These are phyloP conservation scores for Furcasterigmium furcatum DNA, from an alignment of 2,329 filamentous ascomycete species.

Conservation along the genomic window DNA sequence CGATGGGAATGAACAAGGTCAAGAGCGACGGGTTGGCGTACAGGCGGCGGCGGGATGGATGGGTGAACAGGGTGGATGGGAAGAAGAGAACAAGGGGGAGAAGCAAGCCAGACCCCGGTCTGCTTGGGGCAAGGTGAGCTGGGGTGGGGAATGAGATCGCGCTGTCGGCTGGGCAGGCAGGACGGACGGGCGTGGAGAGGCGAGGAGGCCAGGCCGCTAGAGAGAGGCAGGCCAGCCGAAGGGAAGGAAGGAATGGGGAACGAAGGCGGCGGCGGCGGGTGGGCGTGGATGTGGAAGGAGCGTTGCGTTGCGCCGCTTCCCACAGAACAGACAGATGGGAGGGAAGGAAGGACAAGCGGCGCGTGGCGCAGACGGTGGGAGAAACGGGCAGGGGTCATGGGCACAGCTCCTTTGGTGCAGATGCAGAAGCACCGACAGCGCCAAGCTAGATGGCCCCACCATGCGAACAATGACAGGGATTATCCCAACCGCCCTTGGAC, in stretches of 20 bases:
- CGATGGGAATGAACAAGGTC: too few species aligned
- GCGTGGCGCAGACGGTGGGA: too few species aligned
- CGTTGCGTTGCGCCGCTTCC: too few species aligned
- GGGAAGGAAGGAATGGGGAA: background rate
- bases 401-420: too few species aligned
- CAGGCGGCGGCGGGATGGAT: background rate
- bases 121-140: background rate
- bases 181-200: background rate
- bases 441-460: background rate
- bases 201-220: too few species aligned
- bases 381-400: too few species aligned
- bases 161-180: background rate
- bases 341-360: too few species aligned
- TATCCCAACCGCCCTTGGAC: background rate
- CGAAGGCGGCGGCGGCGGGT: background rate
- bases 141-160: background rate
- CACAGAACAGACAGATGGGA: too few species aligned
- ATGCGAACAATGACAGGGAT: background rate
- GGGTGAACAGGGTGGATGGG: background rate
- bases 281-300: too few species aligned
- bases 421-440: background rate
- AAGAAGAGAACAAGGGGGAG: background rate
- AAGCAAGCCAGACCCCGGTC: background rate
- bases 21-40: conserved; percentile 3
- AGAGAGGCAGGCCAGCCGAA: too few species aligned